Conservation (phyloP, 106 monocot genomes). For the Dendrobium huoshanense region DNA sequence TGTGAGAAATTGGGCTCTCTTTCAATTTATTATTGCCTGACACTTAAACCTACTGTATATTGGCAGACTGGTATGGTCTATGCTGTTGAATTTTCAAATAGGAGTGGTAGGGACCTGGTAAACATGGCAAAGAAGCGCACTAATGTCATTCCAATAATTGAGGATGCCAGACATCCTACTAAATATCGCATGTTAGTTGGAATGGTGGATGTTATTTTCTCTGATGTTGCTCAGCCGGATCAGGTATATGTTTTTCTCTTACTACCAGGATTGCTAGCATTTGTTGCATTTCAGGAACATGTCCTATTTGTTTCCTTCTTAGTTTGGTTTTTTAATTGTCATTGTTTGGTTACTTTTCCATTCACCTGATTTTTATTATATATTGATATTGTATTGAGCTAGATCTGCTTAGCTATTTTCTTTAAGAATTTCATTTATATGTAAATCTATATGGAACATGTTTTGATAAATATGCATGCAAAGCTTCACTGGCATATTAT, state of each 20-base stretch:
- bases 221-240: constrained; percentile 98
- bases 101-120: constrained; percentile 92
- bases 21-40: background rate
- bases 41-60: background rate
- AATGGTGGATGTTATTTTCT: constrained; percentile 98
- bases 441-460: background rate
- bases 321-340: background rate
- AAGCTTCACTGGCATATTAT: no score
- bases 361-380: background rate
- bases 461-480: no score
- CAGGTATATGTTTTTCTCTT: constrained; percentile 44
- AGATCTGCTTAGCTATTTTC: background rate
- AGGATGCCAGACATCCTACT: constrained; percentile 97
- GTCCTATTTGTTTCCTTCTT: background rate
- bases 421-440: background rate
- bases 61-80: constrained; percentile 82
- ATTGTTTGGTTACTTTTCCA: background rate
- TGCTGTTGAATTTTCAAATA: constrained; percentile 96
- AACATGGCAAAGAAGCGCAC: constrained; percentile 99
- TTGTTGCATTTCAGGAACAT: background rate
- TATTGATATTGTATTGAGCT: background rate
- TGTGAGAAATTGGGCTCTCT: background rate
- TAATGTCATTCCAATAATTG: constrained; percentile 93
- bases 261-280: background rate
- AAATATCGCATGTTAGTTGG: constrained; percentile 93